Percentiles rank a stretch among this genome's conserved stretches.
Evolutionary conservation across 1,284 basidiomycete genomes (phyloP).

Genomic region (Ustilago shanxiensis): DNA sequence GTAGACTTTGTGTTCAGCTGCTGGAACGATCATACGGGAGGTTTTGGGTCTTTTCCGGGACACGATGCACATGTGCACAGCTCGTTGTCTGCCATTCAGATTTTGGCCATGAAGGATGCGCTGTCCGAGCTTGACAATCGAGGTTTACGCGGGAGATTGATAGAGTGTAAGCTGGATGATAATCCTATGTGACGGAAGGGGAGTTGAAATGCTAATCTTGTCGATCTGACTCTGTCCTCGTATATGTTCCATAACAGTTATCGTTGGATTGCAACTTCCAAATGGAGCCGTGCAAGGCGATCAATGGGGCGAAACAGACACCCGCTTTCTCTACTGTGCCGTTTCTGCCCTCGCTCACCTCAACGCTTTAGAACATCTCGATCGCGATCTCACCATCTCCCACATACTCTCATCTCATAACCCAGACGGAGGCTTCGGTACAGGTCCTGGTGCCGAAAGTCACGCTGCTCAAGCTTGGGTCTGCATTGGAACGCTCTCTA

Average conservation of each 20-base stretch:
- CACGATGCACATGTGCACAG: slow-evolving; percentile 92
- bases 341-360: slow-evolving; percentile 85
- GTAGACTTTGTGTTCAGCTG: slow-evolving; percentile 91
- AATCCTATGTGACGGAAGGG: no score
- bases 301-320: slow-evolving; percentile 88
- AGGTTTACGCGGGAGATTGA: slow-evolving; percentile 74
- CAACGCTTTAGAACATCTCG: slow-evolving; percentile 73
- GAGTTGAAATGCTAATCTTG: neutral
- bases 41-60: slow-evolving; percentile 88
- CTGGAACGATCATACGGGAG: slow-evolving; percentile 78
- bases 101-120: slow-evolving; percentile 86
- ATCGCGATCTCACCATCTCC: slow-evolving; percentile 75
- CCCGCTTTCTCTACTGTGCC: slow-evolving; percentile 90
- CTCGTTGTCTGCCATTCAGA: slow-evolving; percentile 91
- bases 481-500: slow-evolving; percentile 86
- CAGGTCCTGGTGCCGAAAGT: slow-evolving; percentile 84
- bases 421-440: slow-evolving; percentile 96
- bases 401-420: slow-evolving; percentile 87
- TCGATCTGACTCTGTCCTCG: neutral
- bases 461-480: slow-evolving; percentile 94
- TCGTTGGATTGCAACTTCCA: slow-evolving; percentile 79
- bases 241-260: slow-evolving; percentile 65
- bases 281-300: slow-evolving; percentile 91
- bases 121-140: slow-evolving; percentile 75
- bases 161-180: slow-evolving; percentile 76